Percentiles rank a stretch among this genome's conserved stretches.
Evolutionary conservation across 2,329 filamentous ascomycete species (phyloP).

Genomic region (Trichoderma guizhouense): DNA sequence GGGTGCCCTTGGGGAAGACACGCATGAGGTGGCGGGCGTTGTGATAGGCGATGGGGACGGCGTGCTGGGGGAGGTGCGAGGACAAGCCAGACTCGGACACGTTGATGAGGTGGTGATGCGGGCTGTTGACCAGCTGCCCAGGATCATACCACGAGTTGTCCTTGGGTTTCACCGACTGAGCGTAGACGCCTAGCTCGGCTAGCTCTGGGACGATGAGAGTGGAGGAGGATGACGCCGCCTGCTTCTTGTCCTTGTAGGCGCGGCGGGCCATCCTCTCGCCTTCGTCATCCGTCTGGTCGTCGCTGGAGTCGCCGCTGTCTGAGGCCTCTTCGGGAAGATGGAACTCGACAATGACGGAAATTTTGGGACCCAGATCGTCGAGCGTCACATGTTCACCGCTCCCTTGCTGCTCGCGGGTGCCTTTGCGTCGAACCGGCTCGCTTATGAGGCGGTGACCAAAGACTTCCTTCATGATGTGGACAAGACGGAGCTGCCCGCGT

Average conservation of each 20-base stretch:
- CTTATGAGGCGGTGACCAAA: constrained; percentile 59
- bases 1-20: constrained; percentile 65
- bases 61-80: constrained; percentile 46
- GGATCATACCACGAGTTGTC: constrained; percentile 63
- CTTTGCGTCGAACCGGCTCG: constrained; percentile 54
- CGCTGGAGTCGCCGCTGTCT: constrained; percentile 37
- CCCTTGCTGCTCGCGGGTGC: constrained; percentile 52
- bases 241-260: constrained; percentile 53
- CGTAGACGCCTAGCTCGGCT: constrained; percentile 64
- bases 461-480: constrained; percentile 62
- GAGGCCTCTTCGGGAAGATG: constrained; percentile 53
- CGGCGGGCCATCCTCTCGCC: constrained; percentile 46
- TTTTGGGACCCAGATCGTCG: constrained; percentile 57
- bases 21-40: constrained; percentile 67
- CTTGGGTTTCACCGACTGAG: constrained; percentile 64
- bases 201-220: constrained; percentile 61
- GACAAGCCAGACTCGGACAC: constrained; percentile 61
- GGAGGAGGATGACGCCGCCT: constrained; percentile 41
- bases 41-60: constrained; percentile 52
- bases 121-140: constrained; percentile 49
- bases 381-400: constrained; percentile 53
- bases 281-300: constrained; percentile 40
- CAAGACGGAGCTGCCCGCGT: constrained; percentile 58
- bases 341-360: constrained; percentile 66
- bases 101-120: constrained; percentile 66